Conservation (phyloP, 441 rosid species). For the Francoa sonchifolia region DNA sequence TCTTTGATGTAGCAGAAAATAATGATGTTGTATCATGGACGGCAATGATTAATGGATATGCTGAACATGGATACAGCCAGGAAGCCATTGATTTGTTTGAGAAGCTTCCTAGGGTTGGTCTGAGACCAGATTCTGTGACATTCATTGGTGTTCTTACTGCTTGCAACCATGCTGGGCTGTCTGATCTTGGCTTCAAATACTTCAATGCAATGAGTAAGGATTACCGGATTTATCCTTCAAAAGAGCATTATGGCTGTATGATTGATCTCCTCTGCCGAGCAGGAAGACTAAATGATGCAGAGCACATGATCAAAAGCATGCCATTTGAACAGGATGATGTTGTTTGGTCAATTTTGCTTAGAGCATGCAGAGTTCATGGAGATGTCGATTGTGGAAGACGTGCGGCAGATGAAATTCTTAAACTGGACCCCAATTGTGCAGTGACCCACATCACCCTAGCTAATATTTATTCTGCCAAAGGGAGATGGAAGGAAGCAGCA, state of each 20-base stretch:
- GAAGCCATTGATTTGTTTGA: constrained; percentile 69
- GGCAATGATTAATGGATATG: constrained; percentile 81
- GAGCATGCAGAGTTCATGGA: constrained; percentile 51
- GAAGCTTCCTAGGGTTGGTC: constrained; percentile 33
- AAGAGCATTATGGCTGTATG: constrained; percentile 86
- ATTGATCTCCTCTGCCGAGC: constrained; percentile 81
- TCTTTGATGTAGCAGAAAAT: constrained; percentile 40
- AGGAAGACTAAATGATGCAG: constrained; percentile 63
- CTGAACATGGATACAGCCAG: constrained; percentile 66
- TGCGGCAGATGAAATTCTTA: constrained; percentile 53
- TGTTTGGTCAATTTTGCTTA: constrained; percentile 74
- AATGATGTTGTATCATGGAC: constrained; percentile 65
- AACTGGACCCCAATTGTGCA: constrained; percentile 57
- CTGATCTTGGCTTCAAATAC: constrained; percentile 64
- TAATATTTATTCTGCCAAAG: constrained; percentile 56
- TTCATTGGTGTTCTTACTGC: constrained; percentile 77
- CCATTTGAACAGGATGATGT: constrained; percentile 62
- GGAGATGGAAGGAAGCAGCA: constrained; percentile 75
- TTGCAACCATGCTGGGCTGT: constrained; percentile 70
- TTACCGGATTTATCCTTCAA: constrained; percentile 40
- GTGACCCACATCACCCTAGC: constrained; percentile 71
- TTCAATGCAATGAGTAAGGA: constrained; percentile 48
- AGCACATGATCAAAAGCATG: constrained; percentile 57
- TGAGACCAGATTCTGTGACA: constrained; percentile 60
- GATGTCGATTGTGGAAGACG: constrained; percentile 54